Evolutionary conservation across 2,329 filamentous ascomycete genomes (phyloP).

Genomic region (Beauveria bassiana): DNA sequence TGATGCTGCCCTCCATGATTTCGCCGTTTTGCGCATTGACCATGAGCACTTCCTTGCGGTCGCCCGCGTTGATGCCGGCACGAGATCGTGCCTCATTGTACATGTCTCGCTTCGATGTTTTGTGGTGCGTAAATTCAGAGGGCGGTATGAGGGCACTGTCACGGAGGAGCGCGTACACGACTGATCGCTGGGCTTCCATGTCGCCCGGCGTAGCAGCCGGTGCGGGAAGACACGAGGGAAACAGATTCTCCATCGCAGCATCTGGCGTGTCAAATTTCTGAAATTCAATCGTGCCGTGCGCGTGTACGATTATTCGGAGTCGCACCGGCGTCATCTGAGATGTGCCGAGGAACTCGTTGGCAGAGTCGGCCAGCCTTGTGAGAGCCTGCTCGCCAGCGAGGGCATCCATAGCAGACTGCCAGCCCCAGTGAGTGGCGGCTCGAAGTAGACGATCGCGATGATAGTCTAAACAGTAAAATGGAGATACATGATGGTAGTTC

Average conservation of each 20-base stretch:
- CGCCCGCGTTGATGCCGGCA: slow-evolving; percentile 42
- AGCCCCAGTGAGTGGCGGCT: slow-evolving; percentile 50
- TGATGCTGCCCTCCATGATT: slow-evolving; percentile 80
- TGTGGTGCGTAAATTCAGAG: slow-evolving; percentile 71
- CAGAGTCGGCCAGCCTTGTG: slow-evolving; percentile 24
- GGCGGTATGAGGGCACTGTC: slow-evolving; percentile 33
- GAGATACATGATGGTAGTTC: slow-evolving; percentile 46
- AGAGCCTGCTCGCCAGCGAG: slow-evolving; percentile 42
- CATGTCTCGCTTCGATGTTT: slow-evolving; percentile 67
- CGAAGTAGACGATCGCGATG: slow-evolving; percentile 72
- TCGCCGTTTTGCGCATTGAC: slow-evolving; percentile 51
- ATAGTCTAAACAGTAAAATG: slow-evolving; percentile 71
- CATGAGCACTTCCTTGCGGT: slow-evolving; percentile 66
- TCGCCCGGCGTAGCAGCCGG: slow-evolving; percentile 24
- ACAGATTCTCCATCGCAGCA: slow-evolving; percentile 44
- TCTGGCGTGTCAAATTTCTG: slow-evolving; percentile 29
- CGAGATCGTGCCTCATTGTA: slow-evolving; percentile 65
- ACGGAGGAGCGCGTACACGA: slow-evolving; percentile 35
- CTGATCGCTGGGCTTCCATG: slow-evolving; percentile 20
- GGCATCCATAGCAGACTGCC: slow-evolving; percentile 36
- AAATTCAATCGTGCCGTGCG: slow-evolving; percentile 38
- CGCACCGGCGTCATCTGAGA: slow-evolving; percentile 32
- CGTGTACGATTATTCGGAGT: slow-evolving; percentile 47
- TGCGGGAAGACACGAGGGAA: slow-evolving; percentile 46
- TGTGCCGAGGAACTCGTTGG: slow-evolving; percentile 29